These are phyloP conservation scores for Kwoniella bestiolae DNA, from an alignment of 768 basidiomycete genomes.

Conservation along the genomic window DNA sequence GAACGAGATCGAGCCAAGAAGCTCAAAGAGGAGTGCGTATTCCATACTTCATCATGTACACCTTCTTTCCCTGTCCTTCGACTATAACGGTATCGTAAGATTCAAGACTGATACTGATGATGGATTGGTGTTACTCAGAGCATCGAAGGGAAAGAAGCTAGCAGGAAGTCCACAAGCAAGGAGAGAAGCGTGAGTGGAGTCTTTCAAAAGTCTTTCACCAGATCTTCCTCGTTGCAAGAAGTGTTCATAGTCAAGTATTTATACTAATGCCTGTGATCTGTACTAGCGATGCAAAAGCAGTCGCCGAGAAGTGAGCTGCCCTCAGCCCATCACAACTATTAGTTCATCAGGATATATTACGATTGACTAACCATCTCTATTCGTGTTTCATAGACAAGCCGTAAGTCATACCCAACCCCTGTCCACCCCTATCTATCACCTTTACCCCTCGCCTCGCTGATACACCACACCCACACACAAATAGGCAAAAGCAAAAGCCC, in stretches of 20 bases:
- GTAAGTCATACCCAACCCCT: constrained; percentile 12
- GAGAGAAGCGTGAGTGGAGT: constrained; percentile 37
- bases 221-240: too few relatives aligned
- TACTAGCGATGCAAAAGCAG: constrained; percentile 28
- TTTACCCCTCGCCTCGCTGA: neutral
- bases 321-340: too few relatives aligned
- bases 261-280: too few relatives aligned
- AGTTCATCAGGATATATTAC: too few relatives aligned
- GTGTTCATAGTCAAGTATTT: too few relatives aligned
- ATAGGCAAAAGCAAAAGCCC: constrained; percentile 26
- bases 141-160: constrained; percentile 25
- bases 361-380: neutral
- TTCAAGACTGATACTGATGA: too few relatives aligned
- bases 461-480: too few relatives aligned
- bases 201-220: too few relatives aligned
- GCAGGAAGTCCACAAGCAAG: constrained; percentile 22
- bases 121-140: constrained; percentile 11
- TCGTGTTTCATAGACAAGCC: constrained; percentile 27
- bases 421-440: too few relatives aligned
- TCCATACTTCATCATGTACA: neutral
- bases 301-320: constrained; percentile 29
- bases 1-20: constrained; percentile 26
- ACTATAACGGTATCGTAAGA: too few relatives aligned
- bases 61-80: too few relatives aligned
- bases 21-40: constrained; percentile 22